phyloP scores from a whole-genome alignment of 352 stramenopile genomes.

The Phytophthora vignae region DNA sequence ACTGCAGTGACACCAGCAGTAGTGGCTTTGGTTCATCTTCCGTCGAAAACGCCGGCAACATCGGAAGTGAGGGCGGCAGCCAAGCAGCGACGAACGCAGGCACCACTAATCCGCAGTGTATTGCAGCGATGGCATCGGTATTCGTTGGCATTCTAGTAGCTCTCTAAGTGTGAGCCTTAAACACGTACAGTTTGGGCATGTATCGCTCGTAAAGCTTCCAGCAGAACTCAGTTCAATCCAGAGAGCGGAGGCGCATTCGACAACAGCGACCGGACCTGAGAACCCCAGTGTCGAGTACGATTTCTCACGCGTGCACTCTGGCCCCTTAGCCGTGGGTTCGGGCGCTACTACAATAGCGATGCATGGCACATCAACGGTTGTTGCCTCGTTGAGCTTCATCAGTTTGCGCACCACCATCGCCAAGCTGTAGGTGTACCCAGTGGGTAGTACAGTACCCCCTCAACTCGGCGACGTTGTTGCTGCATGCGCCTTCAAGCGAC shows the following conservation, averaged over 20 bases:
- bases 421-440: neutral
- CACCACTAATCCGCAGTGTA: neutral
- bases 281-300: neutral
- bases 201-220: neutral
- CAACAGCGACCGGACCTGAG: neutral
- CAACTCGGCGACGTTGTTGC: neutral
- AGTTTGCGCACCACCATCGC: neutral
- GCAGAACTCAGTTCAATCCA: neutral
- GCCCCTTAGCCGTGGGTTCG: neutral
- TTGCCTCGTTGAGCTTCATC: neutral
- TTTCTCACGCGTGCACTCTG: neutral
- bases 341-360: neutral
- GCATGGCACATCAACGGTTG: neutral
- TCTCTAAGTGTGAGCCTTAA: neutral
- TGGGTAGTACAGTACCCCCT: neutral
- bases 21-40: neutral
- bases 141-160: neutral
- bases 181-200: too few relatives aligned
- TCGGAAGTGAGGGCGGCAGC: neutral
- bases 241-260: neutral
- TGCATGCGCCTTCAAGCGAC: neutral
- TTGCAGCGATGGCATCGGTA: neutral
- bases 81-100: neutral
- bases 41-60: neutral
- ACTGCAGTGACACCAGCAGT: neutral